Base-by-base conservation (phyloP, 2,329 filamentous ascomycete species). In the Cercospora beticola region DNA sequence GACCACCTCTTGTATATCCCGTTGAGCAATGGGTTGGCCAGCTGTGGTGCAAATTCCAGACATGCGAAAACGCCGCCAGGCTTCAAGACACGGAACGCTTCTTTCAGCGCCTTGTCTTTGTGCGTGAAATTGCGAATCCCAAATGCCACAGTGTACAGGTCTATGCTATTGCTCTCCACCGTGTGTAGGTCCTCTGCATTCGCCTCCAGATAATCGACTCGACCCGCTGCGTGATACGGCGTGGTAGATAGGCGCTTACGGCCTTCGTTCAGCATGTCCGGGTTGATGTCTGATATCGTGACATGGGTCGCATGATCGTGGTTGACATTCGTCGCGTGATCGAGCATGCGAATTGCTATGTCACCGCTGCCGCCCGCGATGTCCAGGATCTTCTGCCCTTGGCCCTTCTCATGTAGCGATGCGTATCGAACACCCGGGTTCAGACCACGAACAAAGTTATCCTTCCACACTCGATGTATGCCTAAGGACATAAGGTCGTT, bases 401-500 rank as follows among this genome's bases (percentile, higher is more conserved):
- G 79, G 18, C 68, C 68, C 49, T 68, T 65, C 18, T 71, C 65
- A 30, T 72, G 69, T 12, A 71, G 28, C n/a, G 84, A 80, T 58
- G 79, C 85, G 74, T 79, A 83, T 65, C 76, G 84, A 74, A 83
- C 82, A 72, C 94, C 94, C 0, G 95, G 94, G 79, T 97, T 95
- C 33, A 99, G 87, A 36, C 90, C 90, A 73, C 92, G 90, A 57
- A 99, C 94, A 80, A 98, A 99, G 82, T 97, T 90, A 82, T 98
- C 94, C 84, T 92, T 99, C 95, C 95, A 99, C 43, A 99, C 84
- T 54, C 95, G 91, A 81, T 99, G 95, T 82, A 97, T 94, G 65
- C 95, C 95, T 59, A 99, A 88, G 7, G 95, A 98, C 95, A 99
- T 99, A 74, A 98, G 87, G 80, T 99, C 95, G 83, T 99, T 99